Conservation (phyloP, 495 filamentous ascomycete genomes). For the Hyaloscypha hepaticicola region DNA sequence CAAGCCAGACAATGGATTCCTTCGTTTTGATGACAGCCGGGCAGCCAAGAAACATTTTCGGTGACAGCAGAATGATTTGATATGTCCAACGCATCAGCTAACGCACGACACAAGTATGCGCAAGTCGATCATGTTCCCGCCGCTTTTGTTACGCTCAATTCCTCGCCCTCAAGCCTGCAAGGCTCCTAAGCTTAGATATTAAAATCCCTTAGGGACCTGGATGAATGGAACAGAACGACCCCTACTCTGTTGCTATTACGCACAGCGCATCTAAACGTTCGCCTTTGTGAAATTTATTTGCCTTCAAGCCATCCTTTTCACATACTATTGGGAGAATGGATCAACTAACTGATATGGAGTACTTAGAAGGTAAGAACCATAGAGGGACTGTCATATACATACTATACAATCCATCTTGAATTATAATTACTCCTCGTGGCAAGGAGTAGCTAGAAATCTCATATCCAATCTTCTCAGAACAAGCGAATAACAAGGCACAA, state of each 20-base stretch:
- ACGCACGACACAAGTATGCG: not conserved
- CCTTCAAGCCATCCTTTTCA: conserved; percentile 5
- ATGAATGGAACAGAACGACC: not conserved
- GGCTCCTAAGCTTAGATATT: conserved; percentile 5
- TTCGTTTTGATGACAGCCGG: not conserved
- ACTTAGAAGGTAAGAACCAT: conserved; percentile 5
- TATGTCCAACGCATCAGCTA: conserved; percentile 1
- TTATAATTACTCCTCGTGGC: not conserved
- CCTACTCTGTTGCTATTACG: conserved; percentile 1
- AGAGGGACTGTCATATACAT: not conserved
- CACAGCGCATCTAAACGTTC: not conserved
- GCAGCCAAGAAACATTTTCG: not conserved
- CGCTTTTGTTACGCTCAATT: not conserved
- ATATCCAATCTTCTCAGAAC: not conserved
- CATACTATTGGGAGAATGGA: not conserved
- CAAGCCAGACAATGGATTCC: conserved; percentile 2
- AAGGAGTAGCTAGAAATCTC: not conserved
- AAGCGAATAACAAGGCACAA: not conserved
- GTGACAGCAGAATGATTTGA: not conserved
- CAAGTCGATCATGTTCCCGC: not conserved
- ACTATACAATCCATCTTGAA: not conserved
- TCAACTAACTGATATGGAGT: not conserved
- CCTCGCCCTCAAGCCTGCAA: not conserved
- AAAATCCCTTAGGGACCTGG: conserved; percentile 1
- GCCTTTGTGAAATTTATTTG: not conserved